Evolutionary conservation across 164 flowering plant genomes (phyloP).

Genomic region (Amborella trichopoda): DNA sequence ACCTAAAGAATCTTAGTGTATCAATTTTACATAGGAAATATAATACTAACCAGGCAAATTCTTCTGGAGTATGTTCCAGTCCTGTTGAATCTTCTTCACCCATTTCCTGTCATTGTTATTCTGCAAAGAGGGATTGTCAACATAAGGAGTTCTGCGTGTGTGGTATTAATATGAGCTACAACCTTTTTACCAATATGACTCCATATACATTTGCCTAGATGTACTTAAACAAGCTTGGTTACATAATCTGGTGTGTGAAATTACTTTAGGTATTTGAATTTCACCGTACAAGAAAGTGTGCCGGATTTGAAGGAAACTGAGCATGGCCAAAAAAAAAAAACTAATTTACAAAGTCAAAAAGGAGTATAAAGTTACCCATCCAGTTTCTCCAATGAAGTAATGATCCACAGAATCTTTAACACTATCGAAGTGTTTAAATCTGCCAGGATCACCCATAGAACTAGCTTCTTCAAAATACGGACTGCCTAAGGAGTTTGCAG

Average conservation of each 20-base stretch:
- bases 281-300: no score
- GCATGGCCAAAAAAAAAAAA: no score
- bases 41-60: conserved; percentile 70
- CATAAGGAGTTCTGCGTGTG: no score
- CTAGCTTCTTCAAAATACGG: conserved; percentile 19
- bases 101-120: conserved; percentile 64
- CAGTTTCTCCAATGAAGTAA: conserved; percentile 47
- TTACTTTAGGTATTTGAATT: no score
- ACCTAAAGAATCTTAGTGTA: background rate
- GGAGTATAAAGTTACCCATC: conserved; percentile 36
- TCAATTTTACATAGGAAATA: background rate
- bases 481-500: no score
- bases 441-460: conserved; percentile 15
- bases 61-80: conserved; percentile 93
- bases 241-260: no score
- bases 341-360: no score
- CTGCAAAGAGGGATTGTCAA: conserved; percentile 27
- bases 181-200: no score
- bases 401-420: conserved; percentile 75
- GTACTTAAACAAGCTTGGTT: no score
- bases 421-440: conserved; percentile 72
- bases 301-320: no score
- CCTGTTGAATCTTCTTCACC: conserved; percentile 93
- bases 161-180: no score
- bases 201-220: no score